Evolutionary conservation across 345 rosid genomes (phyloP), one percentile per base, ranked within the genome.

Genomic region (Trapa bicornis): DNA sequence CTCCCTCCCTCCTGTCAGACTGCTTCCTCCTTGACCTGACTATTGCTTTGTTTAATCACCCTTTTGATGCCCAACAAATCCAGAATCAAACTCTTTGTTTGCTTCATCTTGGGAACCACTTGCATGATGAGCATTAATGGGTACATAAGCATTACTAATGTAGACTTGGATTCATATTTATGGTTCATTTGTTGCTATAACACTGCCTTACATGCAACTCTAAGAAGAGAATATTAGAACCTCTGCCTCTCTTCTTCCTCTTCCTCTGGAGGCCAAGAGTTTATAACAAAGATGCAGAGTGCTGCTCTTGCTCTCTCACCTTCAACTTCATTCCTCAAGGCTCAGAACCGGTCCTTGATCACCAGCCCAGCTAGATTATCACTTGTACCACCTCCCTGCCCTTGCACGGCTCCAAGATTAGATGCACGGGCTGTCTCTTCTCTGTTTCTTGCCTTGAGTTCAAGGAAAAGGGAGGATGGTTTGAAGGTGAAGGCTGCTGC

Each of bases 211-310:
- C 71, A 69, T 69, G 66, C 71, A 61, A 61, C 72, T 22, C 47
- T 37, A 4, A n/a, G 7, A 61, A 45, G 4, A 10, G 36, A 10
- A 16, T 4, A 29, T 22, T 39, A 29, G 13, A 66, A n/a, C 41
- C 69, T 48, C 50, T 64, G 47, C 6, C 60, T 41, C 6, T 58
- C 42, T 15, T 0, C 29, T 35, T 38, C 17, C 37, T 37, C 22
- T 17, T 16, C 38, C 3, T 16, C 41, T 22, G 22, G 37, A 47
- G n/a, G 47, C 61, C 63, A 37, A 58, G 4, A 32, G 32, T 35
- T 32, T 37, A 58, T 53, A 22, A 22, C 11, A 47, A 64, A 62
- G 43, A 73, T 68, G 76, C 76, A 68, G 72, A 64, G 68, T 61
- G 17, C 72, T 5, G 39, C 54, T 0, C 65, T 73, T 8, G 68